A percentile compares a stretch with the other conserved stretches of the same genome.
These are phyloP conservation scores for Spatholobus suberectus DNA, from an alignment of 306 rosid genomes.

Conservation along the genomic window DNA sequence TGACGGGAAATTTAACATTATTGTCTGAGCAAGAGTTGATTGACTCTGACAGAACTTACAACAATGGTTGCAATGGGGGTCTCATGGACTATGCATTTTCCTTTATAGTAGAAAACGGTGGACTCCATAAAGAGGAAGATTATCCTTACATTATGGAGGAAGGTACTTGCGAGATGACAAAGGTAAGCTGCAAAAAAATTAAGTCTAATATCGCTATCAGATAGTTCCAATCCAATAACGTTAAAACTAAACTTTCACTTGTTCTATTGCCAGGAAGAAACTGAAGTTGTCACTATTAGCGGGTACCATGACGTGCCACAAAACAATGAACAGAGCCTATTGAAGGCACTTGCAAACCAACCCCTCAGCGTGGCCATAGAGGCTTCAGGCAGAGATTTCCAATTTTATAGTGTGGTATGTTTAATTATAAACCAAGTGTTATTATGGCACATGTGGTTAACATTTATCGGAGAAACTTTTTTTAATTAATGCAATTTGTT, in stretches of 20 bases:
- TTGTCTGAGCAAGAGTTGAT: slow-evolving; percentile 73
- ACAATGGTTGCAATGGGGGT: slow-evolving; percentile 81
- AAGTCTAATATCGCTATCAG: background rate
- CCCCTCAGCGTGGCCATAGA: slow-evolving; percentile 91
- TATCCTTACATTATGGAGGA: slow-evolving; percentile 86
- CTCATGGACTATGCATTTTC: slow-evolving; percentile 78
- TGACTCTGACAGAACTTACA: slow-evolving; percentile 69
- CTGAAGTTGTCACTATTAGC: slow-evolving; percentile 63
- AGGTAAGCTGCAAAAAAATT: slow-evolving; percentile 48
- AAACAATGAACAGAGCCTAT: slow-evolving; percentile 74
- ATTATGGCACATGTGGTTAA: background rate
- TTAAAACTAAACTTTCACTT: background rate
- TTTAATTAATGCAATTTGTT: background rate
- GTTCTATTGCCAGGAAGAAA: slow-evolving; percentile 56
- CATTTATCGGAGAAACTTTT: too few species aligned
- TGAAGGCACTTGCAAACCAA: slow-evolving; percentile 91
- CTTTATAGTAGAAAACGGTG: slow-evolving; percentile 57
- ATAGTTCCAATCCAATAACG: background rate
- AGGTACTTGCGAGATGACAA: slow-evolving; percentile 76
- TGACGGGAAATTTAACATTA: slow-evolving; percentile 64
- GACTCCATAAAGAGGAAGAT: slow-evolving; percentile 72
- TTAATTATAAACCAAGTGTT: background rate
- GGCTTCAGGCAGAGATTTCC: slow-evolving; percentile 86
- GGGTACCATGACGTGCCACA: slow-evolving; percentile 87
- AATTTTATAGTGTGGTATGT: slow-evolving; percentile 86